phyloP scores from a whole-genome alignment of 192 early-diverging fungal species.

The Rhizophagus clarus region DNA sequence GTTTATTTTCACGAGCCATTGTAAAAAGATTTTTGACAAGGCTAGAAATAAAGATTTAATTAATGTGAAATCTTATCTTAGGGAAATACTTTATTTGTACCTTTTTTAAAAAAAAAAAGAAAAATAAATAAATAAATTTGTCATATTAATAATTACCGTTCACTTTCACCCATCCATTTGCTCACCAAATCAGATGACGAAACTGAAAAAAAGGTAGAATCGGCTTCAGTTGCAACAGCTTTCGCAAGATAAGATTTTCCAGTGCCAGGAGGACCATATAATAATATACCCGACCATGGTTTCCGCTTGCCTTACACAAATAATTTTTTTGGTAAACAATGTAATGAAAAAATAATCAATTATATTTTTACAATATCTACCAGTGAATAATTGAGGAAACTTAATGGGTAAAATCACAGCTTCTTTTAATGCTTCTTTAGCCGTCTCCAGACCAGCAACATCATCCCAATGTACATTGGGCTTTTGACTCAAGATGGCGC shows the following conservation, averaged over 20 bases:
- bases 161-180: slow-evolving; percentile 99
- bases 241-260: slow-evolving; percentile 98
- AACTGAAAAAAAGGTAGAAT: slow-evolving; percentile 95
- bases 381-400: slow-evolving; percentile 96
- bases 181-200: slow-evolving; percentile 97
- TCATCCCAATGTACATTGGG: slow-evolving; percentile 98
- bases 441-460: slow-evolving; percentile 92
- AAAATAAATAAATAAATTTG: too few species aligned
- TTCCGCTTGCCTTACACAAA: slow-evolving; percentile 71
- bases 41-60: slow-evolving; percentile 38
- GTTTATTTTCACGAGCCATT: slow-evolving; percentile 90
- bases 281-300: slow-evolving; percentile 95
- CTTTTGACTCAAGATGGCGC: slow-evolving; percentile 93
- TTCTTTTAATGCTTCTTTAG: slow-evolving; percentile 97
- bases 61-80: slow-evolving; percentile 2
- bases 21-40: slow-evolving; percentile 93
- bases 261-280: slow-evolving; percentile 98
- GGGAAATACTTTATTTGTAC: neutral
- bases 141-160: slow-evolving; percentile 59
- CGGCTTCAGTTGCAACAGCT: slow-evolving; percentile 96
- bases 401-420: slow-evolving; percentile 98
- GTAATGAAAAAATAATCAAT: neutral
- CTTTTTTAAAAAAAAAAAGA: neutral
- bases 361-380: slow-evolving; percentile 26
- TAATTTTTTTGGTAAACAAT: neutral